Percentiles rank a stretch among this genome's conserved stretches.
These are phyloP conservation scores for Pichia nakasei DNA, from an alignment of 805 yeast genomes.

Conservation along the genomic window DNA sequence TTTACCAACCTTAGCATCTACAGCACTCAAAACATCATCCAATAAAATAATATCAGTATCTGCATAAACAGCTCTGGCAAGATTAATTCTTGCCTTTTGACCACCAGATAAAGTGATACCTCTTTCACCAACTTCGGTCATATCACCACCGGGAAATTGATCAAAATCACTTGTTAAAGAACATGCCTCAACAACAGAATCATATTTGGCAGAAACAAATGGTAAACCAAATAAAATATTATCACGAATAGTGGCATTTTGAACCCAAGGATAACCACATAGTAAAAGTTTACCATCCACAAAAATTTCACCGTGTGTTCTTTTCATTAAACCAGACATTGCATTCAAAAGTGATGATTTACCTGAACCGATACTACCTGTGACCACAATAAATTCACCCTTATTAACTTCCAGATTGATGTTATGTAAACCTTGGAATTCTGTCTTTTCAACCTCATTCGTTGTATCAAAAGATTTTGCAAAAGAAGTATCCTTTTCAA, in stretches of 20 bases:
- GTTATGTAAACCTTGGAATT: constrained; percentile 39
- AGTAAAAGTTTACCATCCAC: constrained; percentile 45
- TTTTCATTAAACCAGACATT: constrained; percentile 62
- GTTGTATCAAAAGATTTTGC: not conserved
- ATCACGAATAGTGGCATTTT: constrained; percentile 68
- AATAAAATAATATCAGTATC: constrained; percentile 48
- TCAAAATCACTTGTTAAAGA: constrained; percentile 58
- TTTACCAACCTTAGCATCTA: constrained; percentile 61
- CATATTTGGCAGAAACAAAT: constrained; percentile 42
- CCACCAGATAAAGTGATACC: constrained; percentile 88
- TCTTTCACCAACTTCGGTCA: constrained; percentile 75
- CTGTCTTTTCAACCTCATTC: not conserved
- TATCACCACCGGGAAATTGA: constrained; percentile 64
- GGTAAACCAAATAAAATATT: constrained; percentile 63
- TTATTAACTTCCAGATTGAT: constrained; percentile 45
- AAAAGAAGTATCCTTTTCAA: not conserved
- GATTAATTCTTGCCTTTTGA: constrained; percentile 68
- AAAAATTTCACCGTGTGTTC: constrained; percentile 40
- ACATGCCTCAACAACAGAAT: constrained; percentile 52
- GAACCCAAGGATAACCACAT: constrained; percentile 74
- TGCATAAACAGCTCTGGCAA: constrained; percentile 64
- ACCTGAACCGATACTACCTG: constrained; percentile 64
- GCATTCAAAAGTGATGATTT: constrained; percentile 68
- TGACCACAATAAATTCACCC: constrained; percentile 67
- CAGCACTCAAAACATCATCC: constrained; percentile 65